Evolutionary conservation across 192 early-diverging fungal species (phyloP).

Genomic region (Podochytrium sp.): DNA sequence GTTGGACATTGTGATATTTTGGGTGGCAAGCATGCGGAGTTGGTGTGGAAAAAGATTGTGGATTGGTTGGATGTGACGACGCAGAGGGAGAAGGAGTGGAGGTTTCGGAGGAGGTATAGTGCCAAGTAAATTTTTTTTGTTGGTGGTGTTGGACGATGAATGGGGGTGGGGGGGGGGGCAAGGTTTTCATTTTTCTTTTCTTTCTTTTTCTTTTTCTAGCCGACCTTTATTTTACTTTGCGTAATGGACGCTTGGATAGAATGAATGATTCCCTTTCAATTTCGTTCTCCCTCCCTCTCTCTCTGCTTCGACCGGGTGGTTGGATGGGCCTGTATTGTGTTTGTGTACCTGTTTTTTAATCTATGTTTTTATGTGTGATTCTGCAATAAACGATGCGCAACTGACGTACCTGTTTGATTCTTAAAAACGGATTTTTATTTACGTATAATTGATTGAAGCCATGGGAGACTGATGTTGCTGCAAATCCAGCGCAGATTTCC

Average conservation of each 20-base stretch:
- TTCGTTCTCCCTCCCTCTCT: too few relatives aligned
- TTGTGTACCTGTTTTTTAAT: too few relatives aligned
- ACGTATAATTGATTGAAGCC: too few relatives aligned
- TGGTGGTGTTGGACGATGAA: neutral
- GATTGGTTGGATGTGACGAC: conserved; percentile 50
- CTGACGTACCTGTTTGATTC: too few relatives aligned
- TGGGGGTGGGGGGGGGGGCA: neutral
- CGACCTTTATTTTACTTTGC: neutral
- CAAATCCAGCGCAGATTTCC: too few relatives aligned
- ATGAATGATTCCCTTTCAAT: too few relatives aligned
- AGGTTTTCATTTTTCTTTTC: neutral
- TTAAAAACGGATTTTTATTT: too few relatives aligned
- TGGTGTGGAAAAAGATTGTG: conserved; percentile 45
- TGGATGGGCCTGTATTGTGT: too few relatives aligned
- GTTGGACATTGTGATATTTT: conserved; percentile 53
- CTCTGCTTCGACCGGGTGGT: too few relatives aligned
- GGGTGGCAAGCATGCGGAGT: conserved; percentile 46
- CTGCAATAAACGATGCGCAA: too few relatives aligned
- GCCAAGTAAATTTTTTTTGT: conserved; percentile 35
- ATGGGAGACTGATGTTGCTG: too few relatives aligned
- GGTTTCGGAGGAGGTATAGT: conserved; percentile 47
- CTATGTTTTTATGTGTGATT: too few relatives aligned
- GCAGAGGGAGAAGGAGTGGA: conserved; percentile 43
- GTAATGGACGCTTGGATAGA: neutral
- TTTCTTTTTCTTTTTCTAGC: neutral